phyloP scores from a whole-genome alignment of 257 asterid genomes.

The Solanum ahanhuiri region DNA sequence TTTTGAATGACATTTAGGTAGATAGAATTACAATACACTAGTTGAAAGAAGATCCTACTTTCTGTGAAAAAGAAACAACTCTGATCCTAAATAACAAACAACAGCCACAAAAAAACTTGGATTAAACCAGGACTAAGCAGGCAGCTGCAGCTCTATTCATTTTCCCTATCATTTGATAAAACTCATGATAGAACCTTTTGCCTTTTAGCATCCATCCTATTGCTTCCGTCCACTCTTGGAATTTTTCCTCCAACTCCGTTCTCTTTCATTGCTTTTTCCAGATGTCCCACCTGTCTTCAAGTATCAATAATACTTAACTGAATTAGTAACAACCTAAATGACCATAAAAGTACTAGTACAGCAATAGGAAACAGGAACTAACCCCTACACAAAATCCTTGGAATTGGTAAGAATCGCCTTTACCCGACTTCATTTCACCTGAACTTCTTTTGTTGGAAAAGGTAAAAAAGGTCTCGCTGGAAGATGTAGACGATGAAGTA shows the following conservation, averaged over 20 bases:
- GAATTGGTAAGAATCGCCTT: slow-evolving; percentile 7
- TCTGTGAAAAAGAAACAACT: not conserved
- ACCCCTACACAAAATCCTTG: slow-evolving; percentile 58
- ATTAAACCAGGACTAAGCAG: not conserved
- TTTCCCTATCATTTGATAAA: not conserved
- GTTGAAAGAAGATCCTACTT: not conserved
- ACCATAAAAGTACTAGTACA: not conserved
- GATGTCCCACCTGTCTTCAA: slow-evolving; percentile 29
- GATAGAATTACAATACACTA: not conserved
- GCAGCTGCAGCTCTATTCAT: not conserved
- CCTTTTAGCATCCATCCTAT: not conserved
- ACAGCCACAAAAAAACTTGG: not conserved
- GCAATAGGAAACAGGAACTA: not conserved
- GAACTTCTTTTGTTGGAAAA: slow-evolving; percentile 33
- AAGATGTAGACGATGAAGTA: slow-evolving; percentile 25
- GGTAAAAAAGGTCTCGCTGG: slow-evolving; percentile 3
- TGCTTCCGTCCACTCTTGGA: slow-evolving; percentile 23
- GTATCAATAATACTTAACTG: not conserved
- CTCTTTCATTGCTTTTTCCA: slow-evolving; percentile 16
- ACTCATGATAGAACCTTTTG: not conserved
- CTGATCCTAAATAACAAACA: not conserved
- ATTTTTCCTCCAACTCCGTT: slow-evolving; percentile 27
- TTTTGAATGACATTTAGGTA: not conserved
- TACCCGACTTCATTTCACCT: slow-evolving; percentile 16
- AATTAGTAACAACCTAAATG: not conserved